These are phyloP conservation scores for Pichia sp. DNA, from an alignment of 1,139 yeast species.

Conservation along the genomic window DNA sequence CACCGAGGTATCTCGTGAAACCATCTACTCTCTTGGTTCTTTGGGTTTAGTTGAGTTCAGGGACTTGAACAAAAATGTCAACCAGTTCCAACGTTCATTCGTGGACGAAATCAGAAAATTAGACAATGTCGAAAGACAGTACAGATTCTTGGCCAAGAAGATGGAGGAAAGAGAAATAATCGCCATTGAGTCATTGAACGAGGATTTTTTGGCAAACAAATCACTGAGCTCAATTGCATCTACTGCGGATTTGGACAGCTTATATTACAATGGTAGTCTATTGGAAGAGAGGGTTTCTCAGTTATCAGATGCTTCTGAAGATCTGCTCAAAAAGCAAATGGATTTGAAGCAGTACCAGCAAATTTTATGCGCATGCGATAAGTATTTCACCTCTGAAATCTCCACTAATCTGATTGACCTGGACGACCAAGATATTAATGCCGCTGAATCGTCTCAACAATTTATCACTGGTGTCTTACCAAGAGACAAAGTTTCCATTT, in stretches of 20 bases:
- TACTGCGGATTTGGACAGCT: conserved; percentile 68
- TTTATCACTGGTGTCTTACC: conserved; percentile 44
- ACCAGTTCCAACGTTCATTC: conserved; percentile 65
- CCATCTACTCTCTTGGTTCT: conserved; percentile 56
- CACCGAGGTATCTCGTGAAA: conserved; percentile 58
- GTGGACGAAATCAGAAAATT: conserved; percentile 59
- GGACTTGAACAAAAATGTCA: conserved; percentile 59
- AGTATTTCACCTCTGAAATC: conserved; percentile 43
- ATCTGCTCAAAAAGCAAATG: conserved; percentile 45
- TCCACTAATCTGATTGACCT: conserved; percentile 24
- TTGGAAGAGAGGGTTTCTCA: conserved; percentile 53
- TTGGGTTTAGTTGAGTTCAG: conserved; percentile 59
- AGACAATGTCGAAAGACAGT: conserved; percentile 63
- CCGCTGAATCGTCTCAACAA: background rate
- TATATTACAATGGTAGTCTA: conserved; percentile 55
- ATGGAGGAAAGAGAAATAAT: conserved; percentile 41
- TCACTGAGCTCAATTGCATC: conserved; percentile 29
- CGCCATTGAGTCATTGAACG: conserved; percentile 35
- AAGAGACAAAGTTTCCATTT: conserved; percentile 36
- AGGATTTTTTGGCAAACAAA: conserved; percentile 29
- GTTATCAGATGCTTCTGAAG: conserved; percentile 47
- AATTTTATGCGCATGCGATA: conserved; percentile 61
- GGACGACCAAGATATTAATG: conserved; percentile 5
- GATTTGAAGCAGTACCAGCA: conserved; percentile 56
- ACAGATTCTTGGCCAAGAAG: conserved; percentile 38